Base-by-base conservation (phyloP, 2,329 filamentous ascomycete species). In the Alternaria sp. region DNA sequence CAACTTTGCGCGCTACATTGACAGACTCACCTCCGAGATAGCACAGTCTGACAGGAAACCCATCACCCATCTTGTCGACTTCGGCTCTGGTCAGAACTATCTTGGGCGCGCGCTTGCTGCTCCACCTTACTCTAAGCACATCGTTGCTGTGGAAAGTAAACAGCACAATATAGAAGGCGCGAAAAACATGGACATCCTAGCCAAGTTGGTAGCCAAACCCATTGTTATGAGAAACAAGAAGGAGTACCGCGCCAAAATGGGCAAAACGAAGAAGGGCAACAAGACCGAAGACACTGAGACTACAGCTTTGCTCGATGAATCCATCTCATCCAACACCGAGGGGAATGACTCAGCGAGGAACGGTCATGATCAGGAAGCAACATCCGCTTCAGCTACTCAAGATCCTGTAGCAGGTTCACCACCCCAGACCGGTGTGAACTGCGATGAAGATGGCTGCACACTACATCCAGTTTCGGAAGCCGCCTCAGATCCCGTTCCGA, bases 41-140 rank as follows among this genome's bases (percentile, higher is more conserved):
- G 67, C 67, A 45, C 62, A 63, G 1, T 68, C 71, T 4, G 65
- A 69, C 11, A 75, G 58, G 71, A 80, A 60, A 9, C 75, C 77
- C 7, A 89, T 97, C 63, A 92, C 93, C 0, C 94, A 98, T 81
- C 89, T 97, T 62, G 90, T 98, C 52, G 96, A 99, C 81, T 97
- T 98, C 79, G 96, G 96, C 26, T 97, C 93, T 57, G 96, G 96
- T 0, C 95, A 98, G 79, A 98, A 97, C 76, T 99, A 99, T 75
- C 88, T 99, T 4, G 95, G 96, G 1, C 87, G 96, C 49, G 91
- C 93, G 1, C 84, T 99, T 61, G 95, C 95, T 13, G 93, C 91
- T 65, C 85, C 90, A 57, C 93, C 94, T 1, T 97, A 97, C 81
- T 92, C 94, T 73, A 89, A 90, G 72, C 89, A 93, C 68, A 91